Conservation (phyloP, 78 protist genomes). For the Planoprotostelium fungivorum region DNA sequence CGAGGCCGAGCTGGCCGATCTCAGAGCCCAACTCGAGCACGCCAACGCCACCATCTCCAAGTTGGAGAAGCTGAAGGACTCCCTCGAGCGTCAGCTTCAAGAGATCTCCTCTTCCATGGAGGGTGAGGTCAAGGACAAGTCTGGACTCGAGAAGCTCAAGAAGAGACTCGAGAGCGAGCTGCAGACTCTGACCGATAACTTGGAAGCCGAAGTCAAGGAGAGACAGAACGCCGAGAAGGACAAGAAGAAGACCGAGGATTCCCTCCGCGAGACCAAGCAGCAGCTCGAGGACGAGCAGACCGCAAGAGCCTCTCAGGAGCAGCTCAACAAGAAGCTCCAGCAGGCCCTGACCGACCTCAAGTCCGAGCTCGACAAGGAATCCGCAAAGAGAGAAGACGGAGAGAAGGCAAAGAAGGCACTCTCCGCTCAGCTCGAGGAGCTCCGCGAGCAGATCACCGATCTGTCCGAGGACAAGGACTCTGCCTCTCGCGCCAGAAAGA, state of each 20-base stretch:
- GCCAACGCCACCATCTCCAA: slow-evolving; percentile 33
- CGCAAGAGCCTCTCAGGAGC: slow-evolving; percentile 43
- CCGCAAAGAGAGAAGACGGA: not conserved
- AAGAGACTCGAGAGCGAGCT: slow-evolving; percentile 47
- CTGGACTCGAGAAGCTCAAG: slow-evolving; percentile 64
- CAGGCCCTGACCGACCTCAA: slow-evolving; percentile 37
- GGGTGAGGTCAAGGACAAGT: slow-evolving; percentile 46
- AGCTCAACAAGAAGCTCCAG: slow-evolving; percentile 56
- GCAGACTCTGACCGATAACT: slow-evolving; percentile 19
- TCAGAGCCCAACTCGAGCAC: slow-evolving; percentile 39
- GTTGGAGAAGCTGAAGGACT: slow-evolving; percentile 56
- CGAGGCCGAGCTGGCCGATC: slow-evolving; percentile 68
- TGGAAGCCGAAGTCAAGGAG: slow-evolving; percentile 46
- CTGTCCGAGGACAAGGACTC: slow-evolving; percentile 36
- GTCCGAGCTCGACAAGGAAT: slow-evolving; percentile 46
- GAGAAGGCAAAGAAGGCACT: slow-evolving; percentile 52
- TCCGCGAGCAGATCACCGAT: slow-evolving; percentile 48
- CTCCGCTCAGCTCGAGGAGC: slow-evolving; percentile 38
- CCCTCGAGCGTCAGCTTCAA: slow-evolving; percentile 44
- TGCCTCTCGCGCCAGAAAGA: slow-evolving; percentile 23
- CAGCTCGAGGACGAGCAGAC: slow-evolving; percentile 30
- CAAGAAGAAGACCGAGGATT: slow-evolving; percentile 66
- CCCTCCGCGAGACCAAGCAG: slow-evolving; percentile 31
- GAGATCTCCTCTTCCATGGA: slow-evolving; percentile 43
- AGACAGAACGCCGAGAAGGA: slow-evolving; percentile 27